These are phyloP conservation scores for Fusarium sp. DNA, from an alignment of 2,329 filamentous ascomycete species.

Conservation along the genomic window DNA sequence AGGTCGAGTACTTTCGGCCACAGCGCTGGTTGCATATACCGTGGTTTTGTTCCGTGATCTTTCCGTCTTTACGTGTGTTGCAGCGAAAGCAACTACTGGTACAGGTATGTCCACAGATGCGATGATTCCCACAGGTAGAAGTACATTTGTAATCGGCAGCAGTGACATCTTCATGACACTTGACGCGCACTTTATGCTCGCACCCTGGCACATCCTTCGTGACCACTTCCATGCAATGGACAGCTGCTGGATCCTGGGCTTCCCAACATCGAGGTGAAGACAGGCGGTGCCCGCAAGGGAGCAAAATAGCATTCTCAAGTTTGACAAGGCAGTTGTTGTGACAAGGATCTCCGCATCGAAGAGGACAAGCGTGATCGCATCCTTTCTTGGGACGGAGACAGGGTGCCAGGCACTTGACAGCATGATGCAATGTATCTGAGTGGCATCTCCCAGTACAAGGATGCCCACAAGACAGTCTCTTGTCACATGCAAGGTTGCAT, in stretches of 20 bases:
- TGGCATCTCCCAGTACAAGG: not conserved
- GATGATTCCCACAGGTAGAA: not conserved
- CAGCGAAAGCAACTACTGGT: not conserved
- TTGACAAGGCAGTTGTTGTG: not conserved
- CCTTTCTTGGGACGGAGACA: not conserved
- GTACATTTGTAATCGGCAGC: not conserved
- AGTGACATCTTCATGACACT: not conserved
- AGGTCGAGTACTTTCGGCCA: not conserved
- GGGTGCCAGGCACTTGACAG: not conserved
- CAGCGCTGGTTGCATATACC: not conserved
- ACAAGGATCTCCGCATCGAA: not conserved
- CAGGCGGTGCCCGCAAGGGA: not conserved
- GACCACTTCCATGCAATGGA: not conserved
- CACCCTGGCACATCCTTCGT: not conserved
- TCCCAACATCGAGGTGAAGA: not conserved
- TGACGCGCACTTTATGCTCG: not conserved
- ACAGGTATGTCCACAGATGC: not conserved
- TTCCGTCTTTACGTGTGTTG: not conserved
- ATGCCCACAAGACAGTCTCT: not conserved
- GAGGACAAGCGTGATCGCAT: not conserved
- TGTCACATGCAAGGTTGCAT: conserved; percentile 1
- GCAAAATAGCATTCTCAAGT: not conserved
- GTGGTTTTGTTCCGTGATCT: not conserved
- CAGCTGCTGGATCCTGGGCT: not conserved
- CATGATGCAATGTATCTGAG: not conserved